Base-by-base conservation (phyloP, 768 basidiomycete genomes). In the Lactarius akahatsu region DNA sequence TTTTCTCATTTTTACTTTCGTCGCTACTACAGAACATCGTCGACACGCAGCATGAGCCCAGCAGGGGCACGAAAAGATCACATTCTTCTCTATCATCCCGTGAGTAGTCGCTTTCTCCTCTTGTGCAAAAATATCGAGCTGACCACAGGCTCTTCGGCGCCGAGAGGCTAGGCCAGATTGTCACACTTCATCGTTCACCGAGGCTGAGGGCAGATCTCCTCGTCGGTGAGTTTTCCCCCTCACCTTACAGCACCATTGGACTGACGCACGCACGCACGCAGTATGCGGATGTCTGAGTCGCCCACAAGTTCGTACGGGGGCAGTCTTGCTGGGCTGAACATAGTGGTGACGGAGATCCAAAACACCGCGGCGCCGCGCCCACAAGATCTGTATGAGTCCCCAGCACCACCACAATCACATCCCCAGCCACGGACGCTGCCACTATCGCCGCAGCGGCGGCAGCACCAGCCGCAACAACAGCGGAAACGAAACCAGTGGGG, bases 141-240 rank as follows among this genome's bases (percentile, higher is more conserved):
- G 36, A 60, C 18, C 40, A 55, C 18, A 54, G 23, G 38, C 50
- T 52, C 26, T 36, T 26, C 16, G 61, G 62, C 43, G 43, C 34
- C 9, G 56, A 63, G 62, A 57, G 62, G 34, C 43, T 38, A 34
- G 4, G n/a, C 13, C 43, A 38, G 55, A 50, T 32, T 18, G 32
- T 43, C 34, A 43, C 56, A 5, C n/a, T 26, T 10, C 23, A 7
- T 52, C 26, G 50, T 23, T 15, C 23, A 5, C n/a, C 0, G 23
- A 13, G 0, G 13, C 26, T 26, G 50, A 52, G 50, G 50, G 23
- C 13, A 52, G 50, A 23, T 52, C 50, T 52, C 50, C 50, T 4
- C 50, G 50, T 26, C 50, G 50, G 50, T 52, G 26, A 52, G 50
- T 50, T 50, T 50, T 2, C 47, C 26, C 23, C 23, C 4, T 11